Conservation (phyloP, 768 basidiomycete genomes). For the Phallus indusiatus region DNA sequence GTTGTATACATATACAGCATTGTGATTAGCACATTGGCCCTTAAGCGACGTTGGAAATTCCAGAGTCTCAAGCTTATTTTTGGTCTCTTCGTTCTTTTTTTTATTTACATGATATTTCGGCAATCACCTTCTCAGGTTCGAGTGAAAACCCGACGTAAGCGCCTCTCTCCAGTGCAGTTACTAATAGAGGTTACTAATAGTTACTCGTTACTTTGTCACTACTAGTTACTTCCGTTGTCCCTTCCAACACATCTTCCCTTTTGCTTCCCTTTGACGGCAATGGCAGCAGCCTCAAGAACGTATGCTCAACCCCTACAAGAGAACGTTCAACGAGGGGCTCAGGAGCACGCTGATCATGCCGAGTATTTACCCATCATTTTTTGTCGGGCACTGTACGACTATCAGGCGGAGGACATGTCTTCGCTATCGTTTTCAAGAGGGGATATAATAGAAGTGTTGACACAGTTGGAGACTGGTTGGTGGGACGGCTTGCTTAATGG, state of each 20-base stretch:
- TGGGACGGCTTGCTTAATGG: conserved; percentile 93
- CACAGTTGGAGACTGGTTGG: conserved; percentile 89
- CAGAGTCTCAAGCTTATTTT: too few relatives aligned
- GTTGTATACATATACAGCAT: too few relatives aligned
- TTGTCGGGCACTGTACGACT: conserved; percentile 89
- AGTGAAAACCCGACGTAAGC: not conserved
- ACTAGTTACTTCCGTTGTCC: too few relatives aligned
- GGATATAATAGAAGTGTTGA: conserved; percentile 91
- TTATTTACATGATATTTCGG: not conserved
- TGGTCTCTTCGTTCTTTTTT: not conserved
- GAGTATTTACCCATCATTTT: conserved; percentile 40
- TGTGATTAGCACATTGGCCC: too few relatives aligned
- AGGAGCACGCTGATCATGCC: not conserved
- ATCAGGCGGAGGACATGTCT: conserved; percentile 77
- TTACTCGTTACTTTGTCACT: too few relatives aligned
- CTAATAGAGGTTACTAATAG: too few relatives aligned
- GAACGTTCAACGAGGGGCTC: not conserved
- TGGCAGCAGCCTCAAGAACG: not conserved
- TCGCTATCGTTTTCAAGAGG: conserved; percentile 80
- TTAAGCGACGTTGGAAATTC: too few relatives aligned
- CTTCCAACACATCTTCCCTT: not conserved
- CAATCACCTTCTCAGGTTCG: not conserved
- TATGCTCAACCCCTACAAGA: not conserved
- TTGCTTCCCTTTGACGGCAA: not conserved
- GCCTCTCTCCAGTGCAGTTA: not conserved